phyloP scores from a whole-genome alignment of 768 basidiomycete genomes.

The Lentinula edodes region DNA sequence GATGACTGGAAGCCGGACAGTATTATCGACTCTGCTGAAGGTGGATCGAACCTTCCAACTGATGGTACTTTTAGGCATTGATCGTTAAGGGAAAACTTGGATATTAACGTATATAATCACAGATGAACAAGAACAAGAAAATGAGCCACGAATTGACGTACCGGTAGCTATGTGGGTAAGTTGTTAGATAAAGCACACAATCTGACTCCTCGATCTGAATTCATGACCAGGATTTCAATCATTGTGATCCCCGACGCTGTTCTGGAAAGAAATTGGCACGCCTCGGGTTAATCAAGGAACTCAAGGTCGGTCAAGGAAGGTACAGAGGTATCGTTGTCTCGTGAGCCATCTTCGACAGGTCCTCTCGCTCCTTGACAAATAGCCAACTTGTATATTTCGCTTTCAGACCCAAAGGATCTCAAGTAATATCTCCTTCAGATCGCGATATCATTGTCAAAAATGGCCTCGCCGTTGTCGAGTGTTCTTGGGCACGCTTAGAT shows the following conservation, averaged over 20 bases:
- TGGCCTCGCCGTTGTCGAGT: constrained; percentile 96
- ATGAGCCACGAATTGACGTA: constrained; percentile 43
- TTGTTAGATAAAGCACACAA: constrained; percentile 6
- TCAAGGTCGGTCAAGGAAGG: constrained; percentile 69
- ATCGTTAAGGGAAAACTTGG: not conserved
- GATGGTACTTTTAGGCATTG: constrained; percentile 11
- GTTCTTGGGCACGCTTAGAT: constrained; percentile 93
- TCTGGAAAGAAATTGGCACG: constrained; percentile 89
- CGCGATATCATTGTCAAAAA: constrained; percentile 64
- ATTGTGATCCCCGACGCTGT: constrained; percentile 57
- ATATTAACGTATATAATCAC: not conserved
- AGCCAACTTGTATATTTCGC: not conserved
- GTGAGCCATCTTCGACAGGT: constrained; percentile 41
- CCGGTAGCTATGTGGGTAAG: constrained; percentile 97
- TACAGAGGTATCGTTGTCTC: constrained; percentile 93
- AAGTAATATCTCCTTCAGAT: constrained; percentile 78
- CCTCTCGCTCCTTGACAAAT: not conserved
- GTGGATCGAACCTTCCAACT: constrained; percentile 28
- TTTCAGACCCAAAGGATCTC: constrained; percentile 75
- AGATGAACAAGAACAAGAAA: constrained; percentile 14
- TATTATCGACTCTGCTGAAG: constrained; percentile 43
- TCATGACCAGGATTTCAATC: constrained; percentile 79
- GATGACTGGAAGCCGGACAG: constrained; percentile 47
- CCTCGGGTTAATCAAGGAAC: constrained; percentile 76
- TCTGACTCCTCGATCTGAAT: not conserved